These are phyloP conservation scores for Saraca asoca DNA, from an alignment of 331 rosid genomes.

Conservation along the genomic window DNA sequence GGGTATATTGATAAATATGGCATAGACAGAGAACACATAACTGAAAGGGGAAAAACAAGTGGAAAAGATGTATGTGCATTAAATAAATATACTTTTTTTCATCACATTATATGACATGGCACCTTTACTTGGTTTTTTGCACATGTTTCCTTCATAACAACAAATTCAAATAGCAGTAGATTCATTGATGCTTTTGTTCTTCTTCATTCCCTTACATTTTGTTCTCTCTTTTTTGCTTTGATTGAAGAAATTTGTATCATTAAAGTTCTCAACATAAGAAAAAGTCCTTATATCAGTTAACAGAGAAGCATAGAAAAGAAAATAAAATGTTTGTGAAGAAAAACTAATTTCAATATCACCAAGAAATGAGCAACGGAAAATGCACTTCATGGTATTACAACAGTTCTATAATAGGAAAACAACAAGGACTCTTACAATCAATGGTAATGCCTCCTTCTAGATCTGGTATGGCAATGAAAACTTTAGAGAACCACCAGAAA, in stretches of 20 bases:
- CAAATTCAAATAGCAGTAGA: conserved; percentile 7
- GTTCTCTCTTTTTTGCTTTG: not conserved
- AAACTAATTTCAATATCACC: not conserved
- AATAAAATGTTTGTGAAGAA: no score
- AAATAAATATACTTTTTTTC: no score
- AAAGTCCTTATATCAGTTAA: conserved; percentile 4
- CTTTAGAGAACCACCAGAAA: conserved; percentile 43
- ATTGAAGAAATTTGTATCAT: not conserved
- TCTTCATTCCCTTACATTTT: not conserved
- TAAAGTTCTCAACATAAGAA: conserved; percentile 10
- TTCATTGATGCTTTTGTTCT: conserved; percentile 1
- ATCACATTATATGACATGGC: no score
- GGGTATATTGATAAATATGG: no score
- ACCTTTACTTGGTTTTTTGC: no score
- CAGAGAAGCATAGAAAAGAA: not conserved
- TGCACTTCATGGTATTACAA: conserved; percentile 27
- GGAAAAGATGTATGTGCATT: no score
- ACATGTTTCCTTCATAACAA: not conserved
- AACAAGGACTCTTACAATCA: conserved; percentile 37
- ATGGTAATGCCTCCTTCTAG: conserved; percentile 53
- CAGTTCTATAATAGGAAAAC: conserved; percentile 18
- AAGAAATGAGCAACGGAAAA: conserved; percentile 7
- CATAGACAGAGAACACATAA: no score
- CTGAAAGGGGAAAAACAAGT: no score
- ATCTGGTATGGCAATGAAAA: conserved; percentile 40